phyloP scores from a whole-genome alignment of 495 filamentous ascomycete species.

The Penicillium samsonianum region DNA sequence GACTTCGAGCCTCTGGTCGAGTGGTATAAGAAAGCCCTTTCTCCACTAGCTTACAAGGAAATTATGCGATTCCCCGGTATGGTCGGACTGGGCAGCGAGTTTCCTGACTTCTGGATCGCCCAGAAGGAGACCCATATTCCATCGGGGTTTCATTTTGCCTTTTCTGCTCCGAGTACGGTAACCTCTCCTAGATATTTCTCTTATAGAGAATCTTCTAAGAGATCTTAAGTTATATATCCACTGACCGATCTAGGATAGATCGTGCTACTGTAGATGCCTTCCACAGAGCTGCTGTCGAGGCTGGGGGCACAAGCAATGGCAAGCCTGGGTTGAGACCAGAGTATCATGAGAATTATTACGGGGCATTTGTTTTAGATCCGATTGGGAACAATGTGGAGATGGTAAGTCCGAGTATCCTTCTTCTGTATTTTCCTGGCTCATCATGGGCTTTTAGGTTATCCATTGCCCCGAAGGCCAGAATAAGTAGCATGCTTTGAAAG shows the following conservation, averaged over 20 bases:
- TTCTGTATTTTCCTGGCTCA: background rate
- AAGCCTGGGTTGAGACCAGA: constrained; percentile 44
- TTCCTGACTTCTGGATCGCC: constrained; percentile 46
- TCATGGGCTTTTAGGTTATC: background rate
- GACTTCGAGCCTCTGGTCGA: constrained; percentile 35
- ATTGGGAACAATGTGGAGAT: constrained; percentile 55
- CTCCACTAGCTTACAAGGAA: constrained; percentile 41
- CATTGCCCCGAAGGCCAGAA: background rate
- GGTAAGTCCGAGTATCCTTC: constrained; percentile 23
- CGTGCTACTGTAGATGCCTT: constrained; percentile 40
- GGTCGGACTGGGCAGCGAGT: constrained; percentile 26
- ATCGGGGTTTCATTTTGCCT: constrained; percentile 24
- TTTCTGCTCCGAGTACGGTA: constrained; percentile 19
- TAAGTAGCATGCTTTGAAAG: background rate
- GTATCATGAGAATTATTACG: constrained; percentile 48
- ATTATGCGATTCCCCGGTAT: constrained; percentile 27
- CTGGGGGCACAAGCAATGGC: constrained; percentile 51
- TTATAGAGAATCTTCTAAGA: background rate
- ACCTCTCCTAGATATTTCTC: background rate
- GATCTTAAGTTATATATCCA: background rate
- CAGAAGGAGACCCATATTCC: constrained; percentile 13
- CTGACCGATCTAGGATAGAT: constrained; percentile 24
- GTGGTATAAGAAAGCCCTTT: constrained; percentile 42
- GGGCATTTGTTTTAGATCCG: constrained; percentile 53
- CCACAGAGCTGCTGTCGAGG: constrained; percentile 41